Conservation (phyloP, 768 basidiomycete species). For the Kwoniella heveanensis region DNA sequence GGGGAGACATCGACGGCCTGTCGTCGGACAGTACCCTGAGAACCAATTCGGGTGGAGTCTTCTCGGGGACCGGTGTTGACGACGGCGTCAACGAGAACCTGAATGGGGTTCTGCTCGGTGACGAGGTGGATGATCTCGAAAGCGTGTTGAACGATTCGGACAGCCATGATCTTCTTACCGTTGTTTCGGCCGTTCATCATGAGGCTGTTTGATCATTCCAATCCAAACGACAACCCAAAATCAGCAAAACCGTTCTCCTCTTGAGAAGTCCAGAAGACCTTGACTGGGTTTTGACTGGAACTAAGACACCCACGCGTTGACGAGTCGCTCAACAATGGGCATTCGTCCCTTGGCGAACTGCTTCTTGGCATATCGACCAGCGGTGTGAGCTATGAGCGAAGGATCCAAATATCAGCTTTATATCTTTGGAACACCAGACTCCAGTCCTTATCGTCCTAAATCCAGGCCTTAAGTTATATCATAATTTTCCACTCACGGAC, state of each 20-base stretch:
- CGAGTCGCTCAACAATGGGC: constrained; percentile 99
- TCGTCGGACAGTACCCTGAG: constrained; percentile 98
- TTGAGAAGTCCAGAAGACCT: no score
- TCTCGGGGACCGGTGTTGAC: constrained; percentile 99
- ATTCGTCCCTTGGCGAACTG: constrained; percentile 99
- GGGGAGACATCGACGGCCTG: constrained; percentile 99
- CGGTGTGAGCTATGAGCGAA: constrained; percentile 71
- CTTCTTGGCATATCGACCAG: constrained; percentile 98
- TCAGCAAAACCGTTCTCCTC: background rate
- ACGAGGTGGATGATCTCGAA: constrained; percentile 99
- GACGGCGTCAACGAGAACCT: constrained; percentile 94
- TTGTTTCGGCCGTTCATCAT: constrained; percentile 99
- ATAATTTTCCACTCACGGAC: constrained; percentile 60
- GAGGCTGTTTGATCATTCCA: constrained; percentile 63
- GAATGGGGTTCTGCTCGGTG: constrained; percentile 99
- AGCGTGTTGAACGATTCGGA: constrained; percentile 98
- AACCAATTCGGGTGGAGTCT: constrained; percentile 99
- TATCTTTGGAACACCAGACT: no score
- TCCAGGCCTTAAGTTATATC: no score
- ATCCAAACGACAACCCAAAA: constrained; percentile 2
- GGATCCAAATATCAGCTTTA: background rate
- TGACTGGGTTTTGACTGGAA: no score
- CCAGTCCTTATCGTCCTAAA: no score
- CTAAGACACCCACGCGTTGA: constrained; percentile 78
- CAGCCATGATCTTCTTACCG: constrained; percentile 97